phyloP scores from a whole-genome alignment of 768 basidiomycete species.

The Suillus cothurnatus region DNA sequence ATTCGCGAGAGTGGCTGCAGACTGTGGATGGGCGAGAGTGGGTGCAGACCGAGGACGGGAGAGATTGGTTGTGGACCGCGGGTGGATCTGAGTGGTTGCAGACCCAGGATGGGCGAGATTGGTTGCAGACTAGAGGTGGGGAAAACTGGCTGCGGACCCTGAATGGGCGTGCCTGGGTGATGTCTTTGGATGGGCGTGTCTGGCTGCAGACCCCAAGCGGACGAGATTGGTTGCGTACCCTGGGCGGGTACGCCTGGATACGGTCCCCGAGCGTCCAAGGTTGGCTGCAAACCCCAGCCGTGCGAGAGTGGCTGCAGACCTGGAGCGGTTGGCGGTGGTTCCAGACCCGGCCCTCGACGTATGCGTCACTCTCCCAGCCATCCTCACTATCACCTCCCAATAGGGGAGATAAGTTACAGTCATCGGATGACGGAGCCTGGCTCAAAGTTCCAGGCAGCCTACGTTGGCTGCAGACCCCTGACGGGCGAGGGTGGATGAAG shows the following conservation, averaged over 20 bases:
- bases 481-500: background rate
- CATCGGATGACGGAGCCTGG: background rate
- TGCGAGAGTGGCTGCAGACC: background rate
- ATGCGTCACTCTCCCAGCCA: background rate
- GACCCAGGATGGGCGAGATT: background rate
- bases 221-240: background rate
- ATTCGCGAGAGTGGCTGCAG: background rate
- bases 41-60: background rate
- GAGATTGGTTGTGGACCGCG: rapidly evolving
- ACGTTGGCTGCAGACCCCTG: background rate
- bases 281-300: background rate
- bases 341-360: background rate
- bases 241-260: background rate
- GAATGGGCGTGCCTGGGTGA: background rate
- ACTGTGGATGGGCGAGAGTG: background rate
- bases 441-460: background rate
- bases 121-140: background rate
- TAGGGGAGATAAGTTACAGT: background rate
- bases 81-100: background rate
- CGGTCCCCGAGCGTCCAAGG: background rate
- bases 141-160: background rate
- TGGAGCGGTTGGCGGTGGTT: background rate
- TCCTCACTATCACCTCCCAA: background rate
- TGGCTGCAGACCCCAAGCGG: background rate
- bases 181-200: background rate